phyloP scores from a whole-genome alignment of 148 eudicot genomes.

The Salicornia ramosissima region DNA sequence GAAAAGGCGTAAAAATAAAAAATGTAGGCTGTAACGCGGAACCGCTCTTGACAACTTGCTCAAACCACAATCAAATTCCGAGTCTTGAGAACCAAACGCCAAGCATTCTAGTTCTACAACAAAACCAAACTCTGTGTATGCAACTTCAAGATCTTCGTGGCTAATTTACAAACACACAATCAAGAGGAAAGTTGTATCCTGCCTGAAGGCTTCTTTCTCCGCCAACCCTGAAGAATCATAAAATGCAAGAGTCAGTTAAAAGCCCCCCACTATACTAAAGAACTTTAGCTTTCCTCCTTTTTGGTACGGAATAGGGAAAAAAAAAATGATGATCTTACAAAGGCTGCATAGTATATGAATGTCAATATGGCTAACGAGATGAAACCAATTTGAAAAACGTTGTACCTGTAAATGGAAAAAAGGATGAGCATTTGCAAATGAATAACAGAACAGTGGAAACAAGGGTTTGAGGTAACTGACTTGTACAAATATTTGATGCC shows the following conservation, averaged over 20 bases:
- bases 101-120: conserved; percentile 6
- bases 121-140: conserved; percentile 11
- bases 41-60: conserved; percentile 23
- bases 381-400: conserved; percentile 92
- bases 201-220: conserved; percentile 79
- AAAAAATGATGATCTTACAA: conserved; percentile 50
- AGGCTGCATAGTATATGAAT: conserved; percentile 72
- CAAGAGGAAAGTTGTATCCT: conserved; percentile 74
- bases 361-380: conserved; percentile 70
- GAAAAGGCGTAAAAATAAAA: conserved; percentile 9
- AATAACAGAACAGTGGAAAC: background rate
- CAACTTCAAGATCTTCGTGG: conserved; percentile 16
- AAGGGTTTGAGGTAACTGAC: conserved; percentile 39
- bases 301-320: background rate
- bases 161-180: conserved; percentile 22
- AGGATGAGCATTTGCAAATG: conserved; percentile 18
- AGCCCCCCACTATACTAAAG: background rate
- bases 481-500: conserved; percentile 96
- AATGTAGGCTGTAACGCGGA: conserved; percentile 8
- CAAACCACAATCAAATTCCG: conserved; percentile 13
- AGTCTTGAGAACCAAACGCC: conserved; percentile 1
- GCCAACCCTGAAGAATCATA: conserved; percentile 72
- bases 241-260: background rate
- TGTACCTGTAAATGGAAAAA: conserved; percentile 55
- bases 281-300: background rate